phyloP scores from a whole-genome alignment of 768 basidiomycete species.

The Serendipita vermifera region DNA sequence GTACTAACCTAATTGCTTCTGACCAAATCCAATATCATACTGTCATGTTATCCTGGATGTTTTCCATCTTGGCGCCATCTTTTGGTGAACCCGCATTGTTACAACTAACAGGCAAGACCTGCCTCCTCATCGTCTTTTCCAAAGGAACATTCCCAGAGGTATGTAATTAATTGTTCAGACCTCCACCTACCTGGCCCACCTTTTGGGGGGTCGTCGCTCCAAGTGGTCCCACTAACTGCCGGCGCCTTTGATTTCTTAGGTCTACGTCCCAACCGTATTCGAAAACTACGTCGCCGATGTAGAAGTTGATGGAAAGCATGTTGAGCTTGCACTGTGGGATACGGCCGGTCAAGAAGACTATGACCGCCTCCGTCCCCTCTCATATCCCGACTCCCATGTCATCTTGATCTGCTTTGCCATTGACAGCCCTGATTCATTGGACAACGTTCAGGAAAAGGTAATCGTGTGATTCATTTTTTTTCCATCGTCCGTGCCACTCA shows the following conservation, averaged over 20 bases:
- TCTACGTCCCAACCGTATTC: conserved; percentile 98
- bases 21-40: no score
- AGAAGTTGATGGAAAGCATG: conserved; percentile 95
- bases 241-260: conserved; percentile 35
- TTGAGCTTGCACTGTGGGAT: conserved; percentile 99
- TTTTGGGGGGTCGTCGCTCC: background rate
- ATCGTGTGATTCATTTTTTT: conserved; percentile 21
- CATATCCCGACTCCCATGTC: conserved; percentile 99
- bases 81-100: background rate
- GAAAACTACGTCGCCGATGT: conserved; percentile 99
- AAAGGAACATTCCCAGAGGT: conserved; percentile 96
- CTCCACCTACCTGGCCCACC: background rate
- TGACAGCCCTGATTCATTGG: conserved; percentile 94
- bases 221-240: background rate
- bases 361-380: conserved; percentile 92
- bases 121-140: conserved; percentile 89
- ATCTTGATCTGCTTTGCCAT: conserved; percentile 99
- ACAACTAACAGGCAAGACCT: conserved; percentile 41
- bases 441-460: conserved; percentile 99
- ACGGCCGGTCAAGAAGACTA: conserved; percentile 99
- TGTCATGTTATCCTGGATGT: no score
- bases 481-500: conserved; percentile 5
- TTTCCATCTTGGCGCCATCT: no score
- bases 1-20: no score
- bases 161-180: conserved; percentile 9